Percentiles rank a stretch among this genome's conserved stretches.
These are phyloP conservation scores for Sphaerulina musiva DNA, from an alignment of 2,329 filamentous ascomycete species.

Conservation along the genomic window DNA sequence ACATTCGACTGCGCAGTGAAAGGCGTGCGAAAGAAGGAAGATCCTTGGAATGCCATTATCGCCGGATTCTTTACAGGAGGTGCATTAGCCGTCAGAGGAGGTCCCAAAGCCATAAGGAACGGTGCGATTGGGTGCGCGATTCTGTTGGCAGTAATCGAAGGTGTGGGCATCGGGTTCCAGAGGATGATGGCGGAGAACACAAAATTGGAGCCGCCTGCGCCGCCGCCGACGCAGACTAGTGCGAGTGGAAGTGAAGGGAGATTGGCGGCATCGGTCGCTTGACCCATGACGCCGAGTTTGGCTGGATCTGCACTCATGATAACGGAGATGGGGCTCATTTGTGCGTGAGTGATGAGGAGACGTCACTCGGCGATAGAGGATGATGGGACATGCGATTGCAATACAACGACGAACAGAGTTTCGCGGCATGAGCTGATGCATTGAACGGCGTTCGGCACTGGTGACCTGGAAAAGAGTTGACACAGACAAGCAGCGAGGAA, in stretches of 20 bases:
- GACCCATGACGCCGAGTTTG: conserved; percentile 18
- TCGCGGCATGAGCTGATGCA: conserved; percentile 6
- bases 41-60: conserved; percentile 96
- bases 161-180: conserved; percentile 91
- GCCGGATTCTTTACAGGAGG: conserved; percentile 96
- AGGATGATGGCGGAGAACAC: conserved; percentile 89
- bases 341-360: conserved; percentile 8
- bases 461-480: neutral
- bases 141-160: conserved; percentile 90
- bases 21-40: conserved; percentile 82
- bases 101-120: conserved; percentile 85
- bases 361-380: conserved; percentile 1
- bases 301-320: conserved; percentile 18
- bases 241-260: conserved; percentile 28
- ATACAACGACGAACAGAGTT: neutral
- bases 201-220: conserved; percentile 59
- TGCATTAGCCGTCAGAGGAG: conserved; percentile 82
- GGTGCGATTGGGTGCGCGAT: conserved; percentile 94
- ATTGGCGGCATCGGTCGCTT: conserved; percentile 20
- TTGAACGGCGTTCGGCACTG: neutral
- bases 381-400: neutral
- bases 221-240: conserved; percentile 32
- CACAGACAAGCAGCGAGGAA: neutral
- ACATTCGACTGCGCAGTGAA: conserved; percentile 97
- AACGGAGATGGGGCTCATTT: conserved; percentile 1